These are phyloP conservation scores for Fomes fomentarius DNA, from an alignment of 1,284 basidiomycete genomes.

Conservation along the genomic window DNA sequence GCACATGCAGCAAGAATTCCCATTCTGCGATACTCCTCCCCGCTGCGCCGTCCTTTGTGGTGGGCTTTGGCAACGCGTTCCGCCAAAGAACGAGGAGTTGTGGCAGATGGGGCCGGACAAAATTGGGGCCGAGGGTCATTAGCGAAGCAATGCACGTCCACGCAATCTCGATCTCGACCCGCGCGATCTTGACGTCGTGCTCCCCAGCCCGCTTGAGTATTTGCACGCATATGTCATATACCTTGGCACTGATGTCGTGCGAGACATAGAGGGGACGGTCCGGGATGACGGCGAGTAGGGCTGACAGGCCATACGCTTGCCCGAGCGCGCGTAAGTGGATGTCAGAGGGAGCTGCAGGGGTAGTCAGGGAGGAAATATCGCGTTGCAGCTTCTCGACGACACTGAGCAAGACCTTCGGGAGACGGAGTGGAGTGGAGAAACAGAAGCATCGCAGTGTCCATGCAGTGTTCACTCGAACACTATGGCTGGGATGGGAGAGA, in stretches of 20 bases:
- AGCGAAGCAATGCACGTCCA: conserved; percentile 93
- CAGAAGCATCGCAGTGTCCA: conserved; percentile 93
- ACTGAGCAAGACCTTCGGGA: conserved; percentile 78
- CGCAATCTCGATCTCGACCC: conserved; percentile 90
- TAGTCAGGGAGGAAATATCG: conserved; percentile 72
- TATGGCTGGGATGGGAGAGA: conserved; percentile 86
- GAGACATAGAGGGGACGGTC: conserved; percentile 92
- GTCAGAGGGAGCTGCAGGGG: conserved; percentile 76
- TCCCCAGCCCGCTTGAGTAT: conserved; percentile 91
- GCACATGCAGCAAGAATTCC: conserved; percentile 90
- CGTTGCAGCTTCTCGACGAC: conserved; percentile 83
- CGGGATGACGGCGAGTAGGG: conserved; percentile 85
- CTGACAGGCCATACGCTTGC: conserved; percentile 87
- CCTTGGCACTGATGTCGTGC: conserved; percentile 90
- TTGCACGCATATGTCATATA: conserved; percentile 89
- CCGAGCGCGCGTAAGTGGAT: conserved; percentile 78
- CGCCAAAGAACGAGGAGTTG: conserved; percentile 96
- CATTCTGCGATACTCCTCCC: conserved; percentile 82
- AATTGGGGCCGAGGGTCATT: conserved; percentile 93
- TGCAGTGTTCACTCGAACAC: conserved; percentile 83
- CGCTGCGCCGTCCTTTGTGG: conserved; percentile 79
- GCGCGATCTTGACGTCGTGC: conserved; percentile 84
- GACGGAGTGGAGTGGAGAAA: conserved; percentile 82
- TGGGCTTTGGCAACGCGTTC: conserved; percentile 94
- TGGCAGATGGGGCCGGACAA: conserved; percentile 89